phyloP scores from a whole-genome alignment of 805 yeast species.

The Clavispora phyllophila region DNA sequence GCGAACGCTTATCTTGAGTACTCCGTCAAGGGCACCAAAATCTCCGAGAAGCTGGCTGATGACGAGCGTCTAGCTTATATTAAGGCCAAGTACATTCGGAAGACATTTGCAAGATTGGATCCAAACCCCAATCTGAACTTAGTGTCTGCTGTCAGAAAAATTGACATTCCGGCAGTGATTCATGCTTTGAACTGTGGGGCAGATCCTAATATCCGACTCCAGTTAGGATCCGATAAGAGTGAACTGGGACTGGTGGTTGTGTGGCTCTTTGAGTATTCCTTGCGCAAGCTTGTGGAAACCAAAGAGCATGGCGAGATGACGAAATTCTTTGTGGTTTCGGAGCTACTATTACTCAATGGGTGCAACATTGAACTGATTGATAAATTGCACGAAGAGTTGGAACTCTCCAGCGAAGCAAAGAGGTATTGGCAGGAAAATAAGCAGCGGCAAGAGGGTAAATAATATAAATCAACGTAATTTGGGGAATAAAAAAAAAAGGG shows the following conservation, averaged over 20 bases:
- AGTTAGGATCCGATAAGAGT: conserved; percentile 18
- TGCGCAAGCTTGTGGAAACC: conserved; percentile 36
- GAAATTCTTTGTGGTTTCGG: conserved; percentile 45
- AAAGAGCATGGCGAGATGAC: conserved; percentile 6
- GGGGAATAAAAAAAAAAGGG: not conserved
- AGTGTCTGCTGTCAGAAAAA: conserved; percentile 49
- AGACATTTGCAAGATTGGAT: conserved; percentile 35
- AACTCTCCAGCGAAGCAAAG: conserved; percentile 42
- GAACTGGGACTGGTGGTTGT: conserved; percentile 18
- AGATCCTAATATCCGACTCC: conserved; percentile 38
- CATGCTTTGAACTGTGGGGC: conserved; percentile 45
- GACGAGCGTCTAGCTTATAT: conserved; percentile 56
- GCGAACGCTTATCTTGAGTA: conserved; percentile 64
- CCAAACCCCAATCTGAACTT: conserved; percentile 30
- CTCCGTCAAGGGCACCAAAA: conserved; percentile 12
- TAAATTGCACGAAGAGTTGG: conserved; percentile 26
- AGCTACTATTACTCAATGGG: conserved; percentile 55
- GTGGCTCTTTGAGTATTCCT: conserved; percentile 44
- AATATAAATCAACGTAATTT: not conserved
- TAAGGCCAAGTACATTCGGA: conserved; percentile 56
- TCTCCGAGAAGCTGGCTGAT: conserved; percentile 31
- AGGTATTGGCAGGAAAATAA: conserved; percentile 47
- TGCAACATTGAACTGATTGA: conserved; percentile 35
- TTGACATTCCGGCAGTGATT: conserved; percentile 42
- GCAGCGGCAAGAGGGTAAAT: conserved; percentile 1